A percentile compares a stretch with the other conserved stretches of the same genome.
Conservation (phyloP, 2,329 filamentous ascomycete genomes). For the Alternaria arbusti region DNA sequence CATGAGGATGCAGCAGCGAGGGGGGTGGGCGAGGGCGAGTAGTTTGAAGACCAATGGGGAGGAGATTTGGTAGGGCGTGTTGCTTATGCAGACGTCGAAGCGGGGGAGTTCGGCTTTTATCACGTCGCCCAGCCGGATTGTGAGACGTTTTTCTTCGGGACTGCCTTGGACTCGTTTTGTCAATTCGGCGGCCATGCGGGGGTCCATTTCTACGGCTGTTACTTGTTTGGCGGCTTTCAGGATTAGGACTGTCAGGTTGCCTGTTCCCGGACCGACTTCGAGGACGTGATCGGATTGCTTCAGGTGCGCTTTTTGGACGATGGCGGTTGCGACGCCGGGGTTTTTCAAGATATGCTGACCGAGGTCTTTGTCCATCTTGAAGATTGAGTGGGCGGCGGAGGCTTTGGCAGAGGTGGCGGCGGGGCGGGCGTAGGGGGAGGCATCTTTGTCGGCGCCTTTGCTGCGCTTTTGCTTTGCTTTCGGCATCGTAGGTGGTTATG, state of each 20-base stretch:
- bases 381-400: slow-evolving; percentile 76
- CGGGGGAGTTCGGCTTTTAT: slow-evolving; percentile 82
- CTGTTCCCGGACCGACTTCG: slow-evolving; percentile 89
- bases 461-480: slow-evolving; percentile 51
- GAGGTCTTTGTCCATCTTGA: slow-evolving; percentile 95
- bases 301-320: slow-evolving; percentile 84
- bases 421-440: slow-evolving; percentile 54
- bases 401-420: slow-evolving; percentile 52
- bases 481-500: slow-evolving; percentile 48
- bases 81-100: slow-evolving; percentile 82
- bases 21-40: slow-evolving; percentile 79
- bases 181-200: slow-evolving; percentile 93
- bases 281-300: slow-evolving; percentile 89
- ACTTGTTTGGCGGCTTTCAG: slow-evolving; percentile 84
- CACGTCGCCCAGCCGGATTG: slow-evolving; percentile 88
- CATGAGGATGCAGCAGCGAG: slow-evolving; percentile 88
- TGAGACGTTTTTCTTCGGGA: slow-evolving; percentile 76
- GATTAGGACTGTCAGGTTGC: slow-evolving; percentile 88
- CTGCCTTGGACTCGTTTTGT: slow-evolving; percentile 93
- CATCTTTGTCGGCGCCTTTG: slow-evolving; percentile 37
- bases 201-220: slow-evolving; percentile 90
- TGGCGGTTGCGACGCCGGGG: slow-evolving; percentile 80
- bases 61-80: slow-evolving; percentile 82
- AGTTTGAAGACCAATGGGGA: slow-evolving; percentile 92
- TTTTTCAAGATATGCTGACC: slow-evolving; percentile 95